Conservation (phyloP, 2,329 filamentous ascomycete genomes). For the Nemania sp. region DNA sequence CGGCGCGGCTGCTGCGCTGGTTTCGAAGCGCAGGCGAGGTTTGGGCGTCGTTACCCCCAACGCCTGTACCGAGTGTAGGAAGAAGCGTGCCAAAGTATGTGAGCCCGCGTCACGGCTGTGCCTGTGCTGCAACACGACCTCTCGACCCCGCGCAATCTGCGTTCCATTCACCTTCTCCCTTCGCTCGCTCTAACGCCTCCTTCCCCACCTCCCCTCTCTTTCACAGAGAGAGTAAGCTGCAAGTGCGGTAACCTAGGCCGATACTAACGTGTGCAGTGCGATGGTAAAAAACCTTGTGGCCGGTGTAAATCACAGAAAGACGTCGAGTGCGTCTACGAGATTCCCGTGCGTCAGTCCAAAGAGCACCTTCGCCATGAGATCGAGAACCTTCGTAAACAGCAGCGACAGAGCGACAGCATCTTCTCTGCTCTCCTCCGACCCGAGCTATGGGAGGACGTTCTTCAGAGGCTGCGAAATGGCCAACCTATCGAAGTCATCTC, state of each 20-base stretch:
- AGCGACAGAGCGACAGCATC: constrained; percentile 60
- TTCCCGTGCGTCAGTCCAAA: constrained; percentile 67
- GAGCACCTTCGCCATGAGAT: constrained; percentile 65
- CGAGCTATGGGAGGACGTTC: constrained; percentile 58
- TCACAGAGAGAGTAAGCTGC: neutral
- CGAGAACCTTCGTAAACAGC: constrained; percentile 58
- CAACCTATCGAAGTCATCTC: constrained; percentile 60
- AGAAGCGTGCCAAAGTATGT: constrained; percentile 64
- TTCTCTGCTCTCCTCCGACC: constrained; percentile 58
- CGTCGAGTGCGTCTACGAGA: constrained; percentile 63
- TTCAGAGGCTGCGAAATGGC: constrained; percentile 57
- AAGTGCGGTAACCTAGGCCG: constrained; percentile 33
- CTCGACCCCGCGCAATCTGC: too few species aligned
- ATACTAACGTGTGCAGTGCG: constrained; percentile 48
- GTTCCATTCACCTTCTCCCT: too few species aligned
- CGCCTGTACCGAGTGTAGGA: constrained; percentile 64
- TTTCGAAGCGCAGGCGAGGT: constrained; percentile 58
- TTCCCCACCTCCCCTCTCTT: too few species aligned
- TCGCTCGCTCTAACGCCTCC: too few species aligned
- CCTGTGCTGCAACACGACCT: too few species aligned
- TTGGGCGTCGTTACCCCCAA: constrained; percentile 63
- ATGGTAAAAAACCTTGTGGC: constrained; percentile 60
- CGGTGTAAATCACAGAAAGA: constrained; percentile 60
- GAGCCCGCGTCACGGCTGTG: neutral
- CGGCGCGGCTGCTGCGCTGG: constrained; percentile 37